Base-by-base conservation (phyloP, 768 basidiomycete genomes). In the Megacollybia marginata region DNA sequence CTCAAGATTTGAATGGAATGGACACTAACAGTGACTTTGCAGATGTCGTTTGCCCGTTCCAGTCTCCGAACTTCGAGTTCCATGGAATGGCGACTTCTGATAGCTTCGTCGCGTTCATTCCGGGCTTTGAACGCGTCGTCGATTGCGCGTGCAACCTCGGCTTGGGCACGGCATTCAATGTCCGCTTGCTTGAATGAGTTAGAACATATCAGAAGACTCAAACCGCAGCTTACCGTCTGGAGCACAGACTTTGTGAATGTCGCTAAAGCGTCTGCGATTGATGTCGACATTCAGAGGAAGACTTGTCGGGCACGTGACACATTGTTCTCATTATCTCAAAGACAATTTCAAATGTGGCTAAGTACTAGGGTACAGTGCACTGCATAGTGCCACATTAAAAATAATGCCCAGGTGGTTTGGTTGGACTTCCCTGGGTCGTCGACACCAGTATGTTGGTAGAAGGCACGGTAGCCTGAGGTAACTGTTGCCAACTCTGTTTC, bases 101-200 rank as follows among this genome's bases (percentile, higher is more conserved):
- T 42, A 0, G 70, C 69, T 9, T 74, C 71, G 46, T 75, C 75
- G 16, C 56, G 44, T 49, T 53, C 54, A 9, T 45, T 35, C 13
- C 40, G 31, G 6, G 77, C 74, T 35, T 75, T 73, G 38, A 69
- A 70, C 13, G 68, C 57, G 32, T 83, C 79, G 5, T 69, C 55
- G 35, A 64, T 54, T 10, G 75, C 72, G 43, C 73, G 73, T 46
- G 75, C 67, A 53, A 82, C 69, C 54, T 84, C 78, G 36, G 66
- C 62, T 53, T 74, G 74, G 4, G 77, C 70, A 49, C 77, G 73
- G n/a, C 74, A 72, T 52, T 86, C 82, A 15, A 77, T 69, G 33
- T 74, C 68, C 12, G 74, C 68, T 50, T 83, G 69, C 83, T 85
- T 44, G 9, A 23, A 49, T 52, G 51, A n/a, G 5, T 28, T n/a